A percentile compares a stretch with the other conserved stretches of the same genome.
These are phyloP conservation scores for Ziziphus jujuba DNA, from an alignment of 306 rosid genomes.

Conservation along the genomic window DNA sequence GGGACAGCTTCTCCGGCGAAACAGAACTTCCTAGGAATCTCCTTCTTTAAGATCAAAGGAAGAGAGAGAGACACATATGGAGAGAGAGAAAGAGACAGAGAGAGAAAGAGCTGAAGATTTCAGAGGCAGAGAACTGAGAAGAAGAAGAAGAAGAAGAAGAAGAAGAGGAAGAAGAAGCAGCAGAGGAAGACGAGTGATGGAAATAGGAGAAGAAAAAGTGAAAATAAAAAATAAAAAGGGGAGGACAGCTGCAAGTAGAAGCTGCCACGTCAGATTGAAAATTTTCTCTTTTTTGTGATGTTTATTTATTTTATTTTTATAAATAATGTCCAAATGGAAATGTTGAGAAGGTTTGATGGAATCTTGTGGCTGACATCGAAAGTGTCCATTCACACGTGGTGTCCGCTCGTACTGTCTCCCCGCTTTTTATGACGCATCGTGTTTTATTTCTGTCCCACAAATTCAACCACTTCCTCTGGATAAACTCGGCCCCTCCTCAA, in stretches of 20 bases:
- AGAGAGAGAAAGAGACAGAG: conserved; percentile 8
- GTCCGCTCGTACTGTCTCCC: conserved; percentile 25
- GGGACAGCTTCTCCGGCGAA: no score
- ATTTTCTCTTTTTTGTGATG: conserved; percentile 10
- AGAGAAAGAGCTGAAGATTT: neutral
- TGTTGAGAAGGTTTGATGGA: conserved; percentile 40
- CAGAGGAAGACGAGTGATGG: no score
- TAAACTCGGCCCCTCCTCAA: no score
- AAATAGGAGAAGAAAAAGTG: neutral
- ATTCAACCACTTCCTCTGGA: no score
- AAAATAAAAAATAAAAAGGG: neutral
- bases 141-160: neutral
- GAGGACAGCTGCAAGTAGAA: conserved; percentile 20
- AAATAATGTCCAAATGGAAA: conserved; percentile 11
- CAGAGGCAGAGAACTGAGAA: neutral
- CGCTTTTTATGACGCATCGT: neutral
- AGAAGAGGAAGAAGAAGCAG: neutral
- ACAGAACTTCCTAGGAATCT: no score
- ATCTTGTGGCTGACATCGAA: conserved; percentile 62
- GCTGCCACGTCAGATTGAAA: conserved; percentile 42
- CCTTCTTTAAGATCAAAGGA: neutral
- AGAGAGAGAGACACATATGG: neutral
- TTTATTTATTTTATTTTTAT: neutral
- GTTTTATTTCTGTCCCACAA: neutral
- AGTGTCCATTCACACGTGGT: conserved; percentile 40